Evolutionary conservation across 257 asterid species (phyloP).

Genomic region (Nicotiana obtusifolia): DNA sequence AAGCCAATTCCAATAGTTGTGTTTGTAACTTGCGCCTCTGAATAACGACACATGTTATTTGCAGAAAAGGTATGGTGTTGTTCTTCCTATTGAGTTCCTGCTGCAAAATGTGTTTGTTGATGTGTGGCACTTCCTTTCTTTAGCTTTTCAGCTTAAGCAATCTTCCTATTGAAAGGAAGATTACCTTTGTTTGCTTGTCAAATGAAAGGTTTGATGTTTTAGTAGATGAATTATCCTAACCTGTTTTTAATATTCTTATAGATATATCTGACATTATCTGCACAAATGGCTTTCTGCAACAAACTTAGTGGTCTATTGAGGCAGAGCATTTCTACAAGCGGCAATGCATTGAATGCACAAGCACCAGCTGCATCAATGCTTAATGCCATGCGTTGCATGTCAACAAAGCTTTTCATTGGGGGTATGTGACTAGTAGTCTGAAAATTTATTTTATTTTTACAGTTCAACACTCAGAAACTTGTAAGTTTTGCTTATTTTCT

Average conservation of each 20-base stretch:
- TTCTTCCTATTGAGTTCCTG: too few species aligned
- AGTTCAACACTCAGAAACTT: not conserved
- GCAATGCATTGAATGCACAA: constrained; percentile 26
- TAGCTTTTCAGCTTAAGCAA: not conserved
- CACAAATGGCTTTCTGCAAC: constrained; percentile 61
- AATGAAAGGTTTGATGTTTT: not conserved
- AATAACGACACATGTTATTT: too few species aligned
- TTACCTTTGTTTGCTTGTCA: not conserved
- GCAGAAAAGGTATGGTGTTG: too few species aligned
- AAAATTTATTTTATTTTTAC: not conserved
- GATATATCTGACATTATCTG: constrained; percentile 13
- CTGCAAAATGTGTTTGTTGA: too few species aligned
- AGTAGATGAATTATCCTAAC: not conserved
- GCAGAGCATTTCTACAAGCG: constrained; percentile 34
- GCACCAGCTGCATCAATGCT: constrained; percentile 39
- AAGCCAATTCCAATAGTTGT: too few species aligned
- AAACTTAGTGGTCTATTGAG: constrained; percentile 50
- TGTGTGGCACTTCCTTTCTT: not conserved
- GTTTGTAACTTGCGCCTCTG: too few species aligned
- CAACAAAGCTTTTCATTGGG: constrained; percentile 63
- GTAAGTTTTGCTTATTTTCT: not conserved
- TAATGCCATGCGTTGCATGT: constrained; percentile 68
- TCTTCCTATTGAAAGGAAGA: not conserved
- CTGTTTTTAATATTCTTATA: not conserved
- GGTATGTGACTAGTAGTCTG: constrained; percentile 26